Conservation (phyloP, 2,329 filamentous ascomycete genomes). For the Alternaria ventricosa region DNA sequence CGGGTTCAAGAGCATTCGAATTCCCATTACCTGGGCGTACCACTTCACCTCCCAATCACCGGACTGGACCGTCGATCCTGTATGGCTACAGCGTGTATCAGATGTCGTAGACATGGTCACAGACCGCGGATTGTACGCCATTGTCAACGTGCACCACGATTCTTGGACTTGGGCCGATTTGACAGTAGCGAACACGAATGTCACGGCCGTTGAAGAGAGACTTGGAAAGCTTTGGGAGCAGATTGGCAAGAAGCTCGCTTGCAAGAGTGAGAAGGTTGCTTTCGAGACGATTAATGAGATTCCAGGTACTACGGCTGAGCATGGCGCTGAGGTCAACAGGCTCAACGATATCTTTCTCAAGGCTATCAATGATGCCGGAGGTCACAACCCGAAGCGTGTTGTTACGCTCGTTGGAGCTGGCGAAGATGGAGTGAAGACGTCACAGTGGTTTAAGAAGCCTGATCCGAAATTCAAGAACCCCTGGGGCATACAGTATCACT, state of each 20-base stretch:
- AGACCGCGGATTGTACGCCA: slow-evolving; percentile 57
- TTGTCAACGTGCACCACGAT: slow-evolving; percentile 68
- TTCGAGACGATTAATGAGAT: slow-evolving; percentile 69
- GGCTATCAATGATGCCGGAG: slow-evolving; percentile 61
- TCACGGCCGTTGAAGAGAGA: slow-evolving; percentile 62
- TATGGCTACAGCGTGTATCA: slow-evolving; percentile 64
- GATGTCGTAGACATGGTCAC: slow-evolving; percentile 65
- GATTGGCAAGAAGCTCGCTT: slow-evolving; percentile 61
- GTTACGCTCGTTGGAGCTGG: slow-evolving; percentile 62
- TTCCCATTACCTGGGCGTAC: slow-evolving; percentile 66
- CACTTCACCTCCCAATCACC: slow-evolving; percentile 61
- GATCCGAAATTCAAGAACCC: slow-evolving; percentile 59
- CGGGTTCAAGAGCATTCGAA: slow-evolving; percentile 65
- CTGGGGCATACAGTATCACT: slow-evolving; percentile 68
- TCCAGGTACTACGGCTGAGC: slow-evolving; percentile 58
- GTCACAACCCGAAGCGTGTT: slow-evolving; percentile 62
- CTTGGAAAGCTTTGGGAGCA: slow-evolving; percentile 65
- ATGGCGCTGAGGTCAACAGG: slow-evolving; percentile 61
- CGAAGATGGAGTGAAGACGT: slow-evolving; percentile 61
- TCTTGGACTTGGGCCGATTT: slow-evolving; percentile 66
- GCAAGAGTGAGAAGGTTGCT: slow-evolving; percentile 61
- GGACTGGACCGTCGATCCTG: slow-evolving; percentile 60
- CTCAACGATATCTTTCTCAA: slow-evolving; percentile 64
- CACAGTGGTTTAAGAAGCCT: slow-evolving; percentile 60
- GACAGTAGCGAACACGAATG: slow-evolving; percentile 54